Evolutionary conservation across 1,139 yeast species (phyloP).

Genomic region (Spathaspora sp.): DNA sequence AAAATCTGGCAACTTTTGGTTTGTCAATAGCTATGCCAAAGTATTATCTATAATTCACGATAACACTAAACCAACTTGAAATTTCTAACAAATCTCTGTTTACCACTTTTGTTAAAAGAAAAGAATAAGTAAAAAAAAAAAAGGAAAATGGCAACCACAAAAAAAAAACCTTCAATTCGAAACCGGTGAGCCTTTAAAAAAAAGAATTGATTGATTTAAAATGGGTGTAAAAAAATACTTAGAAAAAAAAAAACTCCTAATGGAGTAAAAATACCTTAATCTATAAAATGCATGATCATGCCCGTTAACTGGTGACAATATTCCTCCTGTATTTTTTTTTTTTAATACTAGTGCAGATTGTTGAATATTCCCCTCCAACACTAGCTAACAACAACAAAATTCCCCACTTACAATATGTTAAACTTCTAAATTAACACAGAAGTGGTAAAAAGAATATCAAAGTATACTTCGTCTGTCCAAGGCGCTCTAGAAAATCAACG

Average conservation of each 20-base stretch:
- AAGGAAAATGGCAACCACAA: conserved; percentile 2
- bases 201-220: background rate
- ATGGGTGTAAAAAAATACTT: background rate
- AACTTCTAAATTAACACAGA: background rate
- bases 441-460: no score
- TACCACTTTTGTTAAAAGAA: background rate
- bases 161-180: background rate
- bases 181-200: conserved; percentile 1
- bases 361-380: background rate
- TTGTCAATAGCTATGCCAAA: background rate
- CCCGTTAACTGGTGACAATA: background rate
- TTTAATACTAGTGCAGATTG: background rate
- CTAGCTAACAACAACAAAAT: background rate
- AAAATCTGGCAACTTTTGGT: background rate
- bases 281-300: background rate
- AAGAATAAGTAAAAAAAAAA: conserved; percentile 1
- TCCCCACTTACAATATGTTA: no score
- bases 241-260: background rate
- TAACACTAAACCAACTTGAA: background rate
- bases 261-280: background rate
- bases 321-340: background rate
- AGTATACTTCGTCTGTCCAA: no score
- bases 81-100: background rate
- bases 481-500: background rate
- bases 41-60: no score